Conservation (phyloP, 2,329 filamentous ascomycete genomes). For the Tolypocladium ovalisporum region DNA sequence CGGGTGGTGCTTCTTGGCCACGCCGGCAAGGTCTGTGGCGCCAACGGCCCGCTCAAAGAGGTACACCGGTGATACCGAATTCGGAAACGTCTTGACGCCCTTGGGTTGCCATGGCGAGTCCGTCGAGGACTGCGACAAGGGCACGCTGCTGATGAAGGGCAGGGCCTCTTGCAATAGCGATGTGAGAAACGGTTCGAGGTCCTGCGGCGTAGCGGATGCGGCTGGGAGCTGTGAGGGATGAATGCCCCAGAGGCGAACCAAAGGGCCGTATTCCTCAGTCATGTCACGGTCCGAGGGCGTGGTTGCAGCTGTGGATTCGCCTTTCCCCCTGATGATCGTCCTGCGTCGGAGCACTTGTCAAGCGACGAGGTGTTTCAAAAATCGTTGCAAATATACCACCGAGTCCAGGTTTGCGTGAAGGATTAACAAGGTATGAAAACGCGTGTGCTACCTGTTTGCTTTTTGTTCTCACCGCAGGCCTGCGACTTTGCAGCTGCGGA, state of each 20-base stretch:
- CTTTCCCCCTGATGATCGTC: not conserved
- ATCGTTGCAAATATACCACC: too few species aligned
- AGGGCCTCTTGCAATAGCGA: constrained; percentile 46
- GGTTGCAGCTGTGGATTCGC: not conserved
- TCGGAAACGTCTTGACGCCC: constrained; percentile 33
- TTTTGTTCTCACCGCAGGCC: not conserved
- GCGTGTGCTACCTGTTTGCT: not conserved
- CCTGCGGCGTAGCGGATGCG: constrained; percentile 23
- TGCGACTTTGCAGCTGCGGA: not conserved
- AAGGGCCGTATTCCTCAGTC: constrained; percentile 26
- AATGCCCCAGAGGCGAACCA: constrained; percentile 44
- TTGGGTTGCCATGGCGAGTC: constrained; percentile 36
- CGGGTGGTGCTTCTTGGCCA: constrained; percentile 22
- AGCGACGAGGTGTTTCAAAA: not conserved
- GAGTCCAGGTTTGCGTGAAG: not conserved
- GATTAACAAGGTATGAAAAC: not conserved
- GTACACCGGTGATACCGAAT: constrained; percentile 40
- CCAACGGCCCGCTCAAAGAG: constrained; percentile 40
- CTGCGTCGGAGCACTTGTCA: too few species aligned
- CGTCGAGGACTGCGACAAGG: constrained; percentile 21
- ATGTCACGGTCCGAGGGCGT: not conserved
- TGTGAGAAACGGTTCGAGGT: constrained; percentile 39
- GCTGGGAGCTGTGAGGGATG: constrained; percentile 34
- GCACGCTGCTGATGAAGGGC: constrained; percentile 44
- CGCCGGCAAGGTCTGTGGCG: constrained; percentile 27